Percentiles rank a stretch among this genome's conserved stretches.
phyloP scores from a whole-genome alignment of 768 basidiomycete genomes.

The Agrocybe chaxingu region DNA sequence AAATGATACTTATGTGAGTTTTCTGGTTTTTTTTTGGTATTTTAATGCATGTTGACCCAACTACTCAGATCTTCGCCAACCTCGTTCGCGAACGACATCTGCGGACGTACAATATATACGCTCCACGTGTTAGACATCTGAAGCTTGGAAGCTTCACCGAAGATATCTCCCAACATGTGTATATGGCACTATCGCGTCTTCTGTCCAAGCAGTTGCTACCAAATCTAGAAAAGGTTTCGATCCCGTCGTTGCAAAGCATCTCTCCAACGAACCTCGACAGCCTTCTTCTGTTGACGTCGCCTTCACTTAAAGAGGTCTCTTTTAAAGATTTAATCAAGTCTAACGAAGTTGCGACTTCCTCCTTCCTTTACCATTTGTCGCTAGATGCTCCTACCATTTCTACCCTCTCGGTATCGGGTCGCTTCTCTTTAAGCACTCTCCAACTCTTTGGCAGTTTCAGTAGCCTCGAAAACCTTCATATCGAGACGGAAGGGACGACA shows the following conservation, averaged over 20 bases:
- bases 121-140: not conserved
- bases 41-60: not conserved
- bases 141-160: not conserved
- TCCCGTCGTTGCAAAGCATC: not conserved
- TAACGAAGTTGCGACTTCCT: too few relatives aligned
- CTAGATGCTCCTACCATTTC: too few relatives aligned
- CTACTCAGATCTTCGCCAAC: not conserved
- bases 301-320: not conserved
- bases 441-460: too few relatives aligned
- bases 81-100: not conserved
- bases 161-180: conserved; percentile 1
- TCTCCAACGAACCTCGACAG: not conserved
- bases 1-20: conserved; percentile 1
- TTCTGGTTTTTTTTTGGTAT: not conserved
- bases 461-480: too few relatives aligned
- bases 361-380: too few relatives aligned
- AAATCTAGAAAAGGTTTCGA: not conserved
- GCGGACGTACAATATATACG: conserved; percentile 1
- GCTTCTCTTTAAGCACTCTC: too few relatives aligned
- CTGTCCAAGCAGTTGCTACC: not conserved
- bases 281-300: not conserved
- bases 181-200: not conserved
- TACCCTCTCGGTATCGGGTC: too few relatives aligned
- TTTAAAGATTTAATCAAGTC: not conserved
- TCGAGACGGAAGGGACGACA: too few relatives aligned